phyloP scores from a whole-genome alignment of 2,329 filamentous ascomycete genomes.

The Alternaria incomplexa region DNA sequence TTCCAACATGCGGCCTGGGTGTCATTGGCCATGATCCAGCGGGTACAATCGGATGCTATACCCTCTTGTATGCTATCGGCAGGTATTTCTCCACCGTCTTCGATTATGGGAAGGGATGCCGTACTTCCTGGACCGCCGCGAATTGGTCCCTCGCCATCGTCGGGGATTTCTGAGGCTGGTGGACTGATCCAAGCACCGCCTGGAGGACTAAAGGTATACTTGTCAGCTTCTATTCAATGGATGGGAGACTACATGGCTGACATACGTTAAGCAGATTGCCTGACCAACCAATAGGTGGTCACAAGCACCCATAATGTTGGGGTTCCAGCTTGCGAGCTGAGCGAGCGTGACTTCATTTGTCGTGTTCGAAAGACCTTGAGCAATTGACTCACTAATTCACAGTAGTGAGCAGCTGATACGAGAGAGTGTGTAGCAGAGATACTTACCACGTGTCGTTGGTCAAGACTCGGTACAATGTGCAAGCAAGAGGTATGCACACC shows the following conservation, averaged over 20 bases:
- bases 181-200: neutral
- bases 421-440: neutral
- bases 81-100: neutral
- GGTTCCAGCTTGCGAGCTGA: neutral
- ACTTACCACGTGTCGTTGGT: too few species aligned
- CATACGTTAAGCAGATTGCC: neutral
- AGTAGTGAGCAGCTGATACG: neutral
- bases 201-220: neutral
- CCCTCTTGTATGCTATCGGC: neutral
- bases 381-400: neutral
- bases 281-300: neutral
- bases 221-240: too few species aligned
- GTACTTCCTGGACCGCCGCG: slow-evolving; percentile 1
- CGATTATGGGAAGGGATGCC: neutral
- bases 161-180: neutral
- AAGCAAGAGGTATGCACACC: neutral
- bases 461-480: neutral
- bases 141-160: neutral
- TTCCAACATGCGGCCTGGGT: neutral
- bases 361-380: neutral
- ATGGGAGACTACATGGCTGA: neutral
- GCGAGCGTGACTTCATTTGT: neutral
- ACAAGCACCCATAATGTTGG: neutral
- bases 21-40: neutral
- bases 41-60: neutral